Conservation (phyloP, 768 basidiomycete genomes). For the Flagelloscypha sp. region DNA sequence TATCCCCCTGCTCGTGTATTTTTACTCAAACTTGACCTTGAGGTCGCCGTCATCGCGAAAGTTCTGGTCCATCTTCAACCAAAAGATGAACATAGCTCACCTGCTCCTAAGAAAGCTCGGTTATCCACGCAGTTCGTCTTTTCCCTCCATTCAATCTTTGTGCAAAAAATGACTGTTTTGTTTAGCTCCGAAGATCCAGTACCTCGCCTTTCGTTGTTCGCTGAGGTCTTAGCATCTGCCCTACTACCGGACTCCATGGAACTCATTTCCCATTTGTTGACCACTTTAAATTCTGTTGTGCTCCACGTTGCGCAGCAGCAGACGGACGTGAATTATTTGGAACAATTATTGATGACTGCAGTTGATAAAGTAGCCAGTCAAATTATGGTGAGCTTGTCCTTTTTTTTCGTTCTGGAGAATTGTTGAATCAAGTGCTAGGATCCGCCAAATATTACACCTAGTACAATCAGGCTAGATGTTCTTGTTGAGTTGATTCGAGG, state of each 20-base stretch:
- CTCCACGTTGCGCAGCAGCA: slow-evolving; percentile 44
- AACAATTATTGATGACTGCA: slow-evolving; percentile 80
- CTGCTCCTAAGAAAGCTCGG: too few species aligned
- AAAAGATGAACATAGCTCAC: too few species aligned
- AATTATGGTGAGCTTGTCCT: slow-evolving; percentile 36
- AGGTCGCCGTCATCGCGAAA: too few species aligned
- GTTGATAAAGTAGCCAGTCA: slow-evolving; percentile 57
- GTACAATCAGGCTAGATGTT: slow-evolving; percentile 69
- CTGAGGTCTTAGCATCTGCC: slow-evolving; percentile 63
- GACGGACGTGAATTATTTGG: slow-evolving; percentile 67
- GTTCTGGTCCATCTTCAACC: too few species aligned
- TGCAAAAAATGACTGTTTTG: too few species aligned
- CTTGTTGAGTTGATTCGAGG: slow-evolving; percentile 83
- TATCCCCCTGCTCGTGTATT: too few species aligned
- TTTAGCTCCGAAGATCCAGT: slow-evolving; percentile 36
- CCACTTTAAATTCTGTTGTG: slow-evolving; percentile 59
- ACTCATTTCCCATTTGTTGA: slow-evolving; percentile 63
- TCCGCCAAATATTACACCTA: slow-evolving; percentile 41
- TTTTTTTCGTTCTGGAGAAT: not conserved
- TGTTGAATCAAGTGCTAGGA: slow-evolving; percentile 30
- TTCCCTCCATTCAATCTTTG: too few species aligned
- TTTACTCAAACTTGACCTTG: too few species aligned
- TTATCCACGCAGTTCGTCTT: too few species aligned
- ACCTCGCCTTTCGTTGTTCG: slow-evolving; percentile 46
- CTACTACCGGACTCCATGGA: slow-evolving; percentile 62